Conservation (phyloP, 345 rosid genomes). For the Linum lewisii region DNA sequence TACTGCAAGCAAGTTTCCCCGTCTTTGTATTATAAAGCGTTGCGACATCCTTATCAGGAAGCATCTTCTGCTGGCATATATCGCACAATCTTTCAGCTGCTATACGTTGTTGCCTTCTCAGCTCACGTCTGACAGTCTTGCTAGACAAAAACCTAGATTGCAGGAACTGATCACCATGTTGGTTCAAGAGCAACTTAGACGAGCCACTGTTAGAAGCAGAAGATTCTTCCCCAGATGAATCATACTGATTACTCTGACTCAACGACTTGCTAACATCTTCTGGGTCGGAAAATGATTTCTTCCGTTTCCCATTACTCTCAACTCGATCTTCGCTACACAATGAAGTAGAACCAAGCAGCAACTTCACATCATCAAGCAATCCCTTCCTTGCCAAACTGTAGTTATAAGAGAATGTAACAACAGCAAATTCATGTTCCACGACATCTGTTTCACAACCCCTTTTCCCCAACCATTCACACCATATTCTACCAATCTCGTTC, state of each 20-base stretch:
- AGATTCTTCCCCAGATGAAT: conserved; percentile 65
- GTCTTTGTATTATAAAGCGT: conserved; percentile 70
- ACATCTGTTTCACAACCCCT: conserved; percentile 26
- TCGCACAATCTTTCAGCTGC: conserved; percentile 86
- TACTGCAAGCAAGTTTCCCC: conserved; percentile 67
- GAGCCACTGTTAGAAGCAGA: conserved; percentile 33
- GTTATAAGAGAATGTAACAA: conserved; percentile 48
- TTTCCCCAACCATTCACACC: conserved; percentile 93
- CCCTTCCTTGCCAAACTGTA: conserved; percentile 71
- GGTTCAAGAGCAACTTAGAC: conserved; percentile 40
- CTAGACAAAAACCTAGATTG: conserved; percentile 42
- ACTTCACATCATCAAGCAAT: conserved; percentile 42
- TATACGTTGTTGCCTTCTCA: conserved; percentile 68
- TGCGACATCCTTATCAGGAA: conserved; percentile 76
- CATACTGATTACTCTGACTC: conserved; percentile 43
- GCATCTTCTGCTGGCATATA: conserved; percentile 85
- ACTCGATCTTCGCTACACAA: conserved; percentile 17
- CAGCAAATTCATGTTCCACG: conserved; percentile 62
- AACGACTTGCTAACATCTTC: conserved; percentile 60
- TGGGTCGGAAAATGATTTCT: conserved; percentile 69
- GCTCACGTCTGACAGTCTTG: conserved; percentile 56
- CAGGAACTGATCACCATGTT: conserved; percentile 50
- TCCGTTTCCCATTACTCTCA: conserved; percentile 35
- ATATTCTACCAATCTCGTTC: conserved; percentile 40
- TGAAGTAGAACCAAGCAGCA: conserved; percentile 42